Conservation (phyloP, 73 alveolate genomes). For the Paramecium caudatum region DNA sequence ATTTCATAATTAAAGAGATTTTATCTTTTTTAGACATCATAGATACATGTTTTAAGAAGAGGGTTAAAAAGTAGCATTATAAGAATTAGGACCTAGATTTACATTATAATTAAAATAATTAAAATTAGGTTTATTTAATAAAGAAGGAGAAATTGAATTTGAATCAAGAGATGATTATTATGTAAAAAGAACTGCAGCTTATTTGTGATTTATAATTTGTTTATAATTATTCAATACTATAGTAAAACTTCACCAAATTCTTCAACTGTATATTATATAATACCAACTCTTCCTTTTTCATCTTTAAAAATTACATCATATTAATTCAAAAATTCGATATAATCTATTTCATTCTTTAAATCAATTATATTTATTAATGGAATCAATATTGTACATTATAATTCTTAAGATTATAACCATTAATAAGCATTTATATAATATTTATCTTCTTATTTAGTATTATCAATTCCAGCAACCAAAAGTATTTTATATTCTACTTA, state of each 20-base stretch:
- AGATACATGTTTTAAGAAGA: conserved; percentile 71
- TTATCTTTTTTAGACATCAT: conserved; percentile 77
- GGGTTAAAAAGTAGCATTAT: conserved; percentile 67
- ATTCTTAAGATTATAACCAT: neutral
- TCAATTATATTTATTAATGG: neutral
- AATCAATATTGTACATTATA: neutral
- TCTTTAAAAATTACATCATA: neutral
- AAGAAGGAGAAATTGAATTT: conserved; percentile 76
- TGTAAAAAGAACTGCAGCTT: conserved; percentile 75
- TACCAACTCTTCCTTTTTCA: neutral
- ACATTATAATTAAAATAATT: conserved; percentile 66
- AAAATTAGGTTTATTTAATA: conserved; percentile 68
- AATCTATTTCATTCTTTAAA: neutral
- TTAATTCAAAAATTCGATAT: neutral
- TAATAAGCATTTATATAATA: too few species aligned
- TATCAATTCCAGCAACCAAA: too few species aligned
- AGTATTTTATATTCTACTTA: conserved; percentile 1
- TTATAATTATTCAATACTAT: neutral
- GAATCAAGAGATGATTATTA: conserved; percentile 72
- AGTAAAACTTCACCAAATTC: neutral
- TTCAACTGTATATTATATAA: conserved; percentile 25
- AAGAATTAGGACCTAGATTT: conserved; percentile 79
- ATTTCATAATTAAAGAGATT: conserved; percentile 76
- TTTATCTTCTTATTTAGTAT: too few species aligned
- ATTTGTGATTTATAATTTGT: conserved; percentile 43